Conservation (phyloP, 1,284 basidiomycete genomes). For the Coniferiporia weirii region DNA sequence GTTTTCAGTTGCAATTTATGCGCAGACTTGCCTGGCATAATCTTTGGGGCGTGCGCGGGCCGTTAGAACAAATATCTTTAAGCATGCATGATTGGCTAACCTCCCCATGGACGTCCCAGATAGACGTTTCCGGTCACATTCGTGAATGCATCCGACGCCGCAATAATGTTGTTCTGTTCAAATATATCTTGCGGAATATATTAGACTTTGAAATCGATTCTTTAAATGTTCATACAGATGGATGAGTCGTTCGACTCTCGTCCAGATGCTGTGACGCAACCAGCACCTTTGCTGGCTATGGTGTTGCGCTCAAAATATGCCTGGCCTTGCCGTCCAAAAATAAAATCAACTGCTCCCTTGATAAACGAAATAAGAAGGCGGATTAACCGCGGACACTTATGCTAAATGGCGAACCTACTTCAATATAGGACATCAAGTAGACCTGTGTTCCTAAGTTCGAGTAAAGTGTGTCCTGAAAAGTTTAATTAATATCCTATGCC, state of each 20-base stretch:
- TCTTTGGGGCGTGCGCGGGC: constrained; percentile 21
- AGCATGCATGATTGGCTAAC: constrained; percentile 23
- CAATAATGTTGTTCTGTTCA: constrained; percentile 42
- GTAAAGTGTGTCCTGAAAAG: constrained; percentile 30
- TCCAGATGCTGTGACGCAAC: constrained; percentile 49
- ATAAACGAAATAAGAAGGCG: constrained; percentile 21
- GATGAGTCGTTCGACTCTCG: constrained; percentile 41
- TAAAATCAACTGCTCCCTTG: constrained; percentile 52
- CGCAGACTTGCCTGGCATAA: constrained; percentile 33
- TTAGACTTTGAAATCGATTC: not conserved
- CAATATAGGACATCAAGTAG: constrained; percentile 42
- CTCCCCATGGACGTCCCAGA: constrained; percentile 50
- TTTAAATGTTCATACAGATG: constrained; percentile 33
- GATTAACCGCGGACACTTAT: not conserved
- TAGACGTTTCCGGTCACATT: constrained; percentile 35
- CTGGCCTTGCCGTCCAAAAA: constrained; percentile 38
- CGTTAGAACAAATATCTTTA: not conserved
- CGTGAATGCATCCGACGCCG: constrained; percentile 38
- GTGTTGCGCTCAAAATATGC: constrained; percentile 46
- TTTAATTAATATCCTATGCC: not conserved
- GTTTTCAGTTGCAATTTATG: not conserved
- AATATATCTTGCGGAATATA: constrained; percentile 35
- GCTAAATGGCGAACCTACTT: constrained; percentile 27
- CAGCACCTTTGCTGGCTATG: constrained; percentile 35
- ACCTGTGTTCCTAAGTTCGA: constrained; percentile 47